phyloP scores from a whole-genome alignment of 2,329 filamentous ascomycete species.

The Fusarium bulbicola region DNA sequence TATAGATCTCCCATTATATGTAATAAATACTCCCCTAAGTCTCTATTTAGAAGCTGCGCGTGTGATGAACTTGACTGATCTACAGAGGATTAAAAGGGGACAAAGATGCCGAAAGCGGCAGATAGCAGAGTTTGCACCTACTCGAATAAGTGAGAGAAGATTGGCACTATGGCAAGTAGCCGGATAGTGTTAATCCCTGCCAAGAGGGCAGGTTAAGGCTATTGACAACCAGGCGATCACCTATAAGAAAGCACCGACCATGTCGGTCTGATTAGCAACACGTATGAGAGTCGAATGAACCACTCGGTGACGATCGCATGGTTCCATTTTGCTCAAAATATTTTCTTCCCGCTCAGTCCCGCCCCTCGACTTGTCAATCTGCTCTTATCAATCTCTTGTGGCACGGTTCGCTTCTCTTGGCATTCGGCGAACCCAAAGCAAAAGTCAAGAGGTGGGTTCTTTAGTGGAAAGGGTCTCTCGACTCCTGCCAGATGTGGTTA shows the following conservation, averaged over 20 bases:
- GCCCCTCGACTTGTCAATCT: not conserved
- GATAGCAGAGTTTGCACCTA: too few relatives aligned
- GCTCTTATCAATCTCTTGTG: too few relatives aligned
- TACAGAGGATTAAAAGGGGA: not conserved
- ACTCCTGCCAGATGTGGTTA: not conserved
- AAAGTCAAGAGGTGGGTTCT: not conserved
- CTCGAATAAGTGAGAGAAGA: too few relatives aligned
- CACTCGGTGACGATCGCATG: not conserved
- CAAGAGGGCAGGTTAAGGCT: fast-evolving
- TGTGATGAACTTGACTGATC: not conserved
- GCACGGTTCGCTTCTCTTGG: not conserved
- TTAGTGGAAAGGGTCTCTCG: not conserved
- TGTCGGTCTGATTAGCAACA: not conserved
- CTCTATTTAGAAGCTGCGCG: not conserved
- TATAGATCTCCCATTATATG: fast-evolving
- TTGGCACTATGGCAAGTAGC: too few relatives aligned
- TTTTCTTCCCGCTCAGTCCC: not conserved
- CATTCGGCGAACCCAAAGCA: not conserved
- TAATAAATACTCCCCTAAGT: not conserved
- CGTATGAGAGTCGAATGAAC: not conserved
- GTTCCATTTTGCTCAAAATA: fast-evolving
- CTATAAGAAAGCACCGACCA: fast-evolving
- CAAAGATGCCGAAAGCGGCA: too few relatives aligned
- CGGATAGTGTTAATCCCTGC: fast-evolving
- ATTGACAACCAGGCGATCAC: fast-evolving